Conservation (phyloP, 2,329 filamentous ascomycete genomes). For the Trichoderma cornu-damae region DNA sequence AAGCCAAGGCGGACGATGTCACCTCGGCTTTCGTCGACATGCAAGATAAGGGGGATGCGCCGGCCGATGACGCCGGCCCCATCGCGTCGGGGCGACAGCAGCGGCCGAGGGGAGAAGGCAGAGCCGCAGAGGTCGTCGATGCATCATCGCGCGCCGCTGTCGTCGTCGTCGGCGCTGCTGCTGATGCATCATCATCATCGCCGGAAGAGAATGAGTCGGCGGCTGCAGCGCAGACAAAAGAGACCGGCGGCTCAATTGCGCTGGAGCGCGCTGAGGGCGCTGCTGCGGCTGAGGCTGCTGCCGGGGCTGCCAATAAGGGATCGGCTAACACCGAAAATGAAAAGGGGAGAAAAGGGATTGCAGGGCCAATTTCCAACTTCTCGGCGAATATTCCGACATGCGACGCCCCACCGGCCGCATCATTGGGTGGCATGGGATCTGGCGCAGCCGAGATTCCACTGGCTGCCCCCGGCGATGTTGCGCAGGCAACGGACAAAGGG, state of each 20-base stretch:
- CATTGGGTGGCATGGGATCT: slow-evolving; percentile 18
- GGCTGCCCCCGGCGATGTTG: slow-evolving; percentile 12
- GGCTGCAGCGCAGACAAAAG: not conserved
- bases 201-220: not conserved
- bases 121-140: not conserved
- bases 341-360: slow-evolving; percentile 18
- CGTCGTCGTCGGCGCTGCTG: not conserved
- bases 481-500: slow-evolving; percentile 19
- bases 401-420: slow-evolving; percentile 14
- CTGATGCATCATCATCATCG: not conserved
- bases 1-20: slow-evolving; percentile 9
- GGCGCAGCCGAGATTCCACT: slow-evolving; percentile 22
- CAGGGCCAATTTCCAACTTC: slow-evolving; percentile 22
- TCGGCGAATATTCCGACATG: slow-evolving; percentile 22
- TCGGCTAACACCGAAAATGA: slow-evolving; percentile 4
- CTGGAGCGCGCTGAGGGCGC: not conserved
- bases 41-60: not conserved
- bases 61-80: not conserved
- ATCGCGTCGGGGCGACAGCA: not conserved
- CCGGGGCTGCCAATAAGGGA: slow-evolving; percentile 10
- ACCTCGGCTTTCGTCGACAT: not conserved
- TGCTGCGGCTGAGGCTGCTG: slow-evolving; percentile 3
- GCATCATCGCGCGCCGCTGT: not conserved
- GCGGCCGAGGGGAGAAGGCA: not conserved
- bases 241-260: not conserved